Base-by-base conservation (phyloP, 2,329 filamentous ascomycete species). In the Monosporascus cannonballus region DNA sequence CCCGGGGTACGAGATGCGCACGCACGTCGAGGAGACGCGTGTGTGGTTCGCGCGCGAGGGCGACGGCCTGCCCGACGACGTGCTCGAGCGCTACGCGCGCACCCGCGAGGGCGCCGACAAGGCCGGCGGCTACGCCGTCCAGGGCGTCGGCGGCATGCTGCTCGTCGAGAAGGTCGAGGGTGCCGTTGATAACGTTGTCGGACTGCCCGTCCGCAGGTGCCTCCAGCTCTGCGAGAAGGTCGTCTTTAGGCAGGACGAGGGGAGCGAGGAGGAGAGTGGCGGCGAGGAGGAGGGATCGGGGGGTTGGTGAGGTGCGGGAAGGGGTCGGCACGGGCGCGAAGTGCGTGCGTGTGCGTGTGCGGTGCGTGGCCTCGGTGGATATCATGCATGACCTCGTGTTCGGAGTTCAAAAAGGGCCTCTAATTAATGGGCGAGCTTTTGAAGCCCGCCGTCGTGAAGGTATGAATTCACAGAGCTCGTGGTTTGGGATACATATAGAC, bases 81-180 rank as follows among this genome's bases (percentile, higher is more conserved):
- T 96, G 60, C 85, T 97, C 54, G 76, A 90, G 61, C 81, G 75
- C 5, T 92, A 92, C 67, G 87, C 92, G 53, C 80, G 78, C 65
- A 96, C 93, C 22, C 79, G 93, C 51, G 94, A 99, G 75, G 94
- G 94, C 2, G 91, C 84, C 11, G 94, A 97, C 71, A 99, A 97
- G 76, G 94, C 94, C 0, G 94, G 94, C 2, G 94, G 94, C 0
- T 99, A 99, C 70, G 94, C 90, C 1, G 82, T 99, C 50, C 94
- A 99, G 71, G 94, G 93, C 0, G 76, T 93, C 11, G 94, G 89
- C 1, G 87, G 89, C 8, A 85, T 96, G 67, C 77, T 99, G 54
- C 71, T 99, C 53, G 85, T 99, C 14, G 91, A 96, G 69, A 87
- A 80, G 69, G 88, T 99, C 59, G 89, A 96, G 58, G 94, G 94